Evolutionary conservation across 1,139 yeast species (phyloP), one percentile per base, ranked within the genome.

Genomic region (Insectozyma bohioensis): DNA sequence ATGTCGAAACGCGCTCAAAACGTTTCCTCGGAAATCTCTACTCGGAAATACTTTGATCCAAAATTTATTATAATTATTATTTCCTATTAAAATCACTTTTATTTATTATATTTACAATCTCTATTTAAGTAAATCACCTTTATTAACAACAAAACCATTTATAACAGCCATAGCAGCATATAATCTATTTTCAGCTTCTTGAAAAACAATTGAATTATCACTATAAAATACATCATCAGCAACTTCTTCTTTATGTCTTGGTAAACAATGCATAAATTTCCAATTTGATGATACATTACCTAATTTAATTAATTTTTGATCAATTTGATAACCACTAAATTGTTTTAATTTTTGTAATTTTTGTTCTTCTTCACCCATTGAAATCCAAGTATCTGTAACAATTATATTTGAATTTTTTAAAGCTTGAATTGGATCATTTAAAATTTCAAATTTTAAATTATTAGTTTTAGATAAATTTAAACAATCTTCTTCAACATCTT

Each of bases 311-410:
- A 90, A 68, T 23, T 78, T 79, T 20, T 67, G 59, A 22, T 88
- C 81, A 41, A 92, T 82, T 62, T 87, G 96, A 68, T 80, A 92
- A 2, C 95, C 95, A 6, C 68, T 72, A 56, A 92, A 92, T 61
- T 87, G 92, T 53, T 80, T 69, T 48, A 92, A 66, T 44, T 90
- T 85, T 39, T 71, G 67, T 28, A 58, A 68, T 47, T 79, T 85
- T 57, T 90, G 92, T 6, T 74, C 63, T 58, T 92, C 98, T 66
- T 92, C 92, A 39, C 98, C 98, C 98, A 92, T 92, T 1, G 97
- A 90, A 22, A 92, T 80, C 81, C 95, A 92, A 4, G 98, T 92
- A 51, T 92, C 98, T n/a, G 98, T 92, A 31, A 92, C 98, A 14
- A 92, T 59, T 24, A 92, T 69, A 52, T 90, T 78, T 3, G 98